phyloP scores from a whole-genome alignment of 179 eudicot species.

The Beta macrorhiza region DNA sequence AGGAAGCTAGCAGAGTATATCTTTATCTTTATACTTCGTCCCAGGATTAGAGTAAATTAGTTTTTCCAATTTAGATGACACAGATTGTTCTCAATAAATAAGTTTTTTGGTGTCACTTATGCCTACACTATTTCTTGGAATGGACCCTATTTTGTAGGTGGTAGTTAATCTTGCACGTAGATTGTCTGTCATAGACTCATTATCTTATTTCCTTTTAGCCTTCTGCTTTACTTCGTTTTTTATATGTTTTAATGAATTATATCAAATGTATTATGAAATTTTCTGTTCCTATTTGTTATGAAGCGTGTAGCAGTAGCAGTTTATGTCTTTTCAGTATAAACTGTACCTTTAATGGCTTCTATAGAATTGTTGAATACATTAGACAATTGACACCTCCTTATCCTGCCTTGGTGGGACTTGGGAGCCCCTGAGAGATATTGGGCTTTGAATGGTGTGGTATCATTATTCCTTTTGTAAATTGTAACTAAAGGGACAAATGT shows the following conservation, averaged over 20 bases:
- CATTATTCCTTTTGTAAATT: neutral
- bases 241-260: no score
- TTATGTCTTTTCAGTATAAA: neutral
- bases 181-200: neutral
- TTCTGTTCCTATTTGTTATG: neutral
- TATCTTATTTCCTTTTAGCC: neutral
- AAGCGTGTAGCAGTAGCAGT: neutral
- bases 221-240: neutral
- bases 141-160: neutral
- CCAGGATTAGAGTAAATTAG: no score
- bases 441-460: neutral
- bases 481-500: neutral
- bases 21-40: constrained; percentile 16
- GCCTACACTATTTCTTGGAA: neutral
- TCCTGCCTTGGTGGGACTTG: neutral
- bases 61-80: neutral
- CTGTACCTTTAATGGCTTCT: neutral
- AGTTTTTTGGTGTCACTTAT: neutral
- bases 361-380: neutral
- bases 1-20: constrained; percentile 63
- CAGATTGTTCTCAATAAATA: neutral
- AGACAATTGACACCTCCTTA: neutral
- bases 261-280: no score
- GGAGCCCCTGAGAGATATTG: neutral
- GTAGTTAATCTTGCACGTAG: neutral